Evolutionary conservation across 768 basidiomycete species (phyloP).

Genomic region (Suillus clintonianus): DNA sequence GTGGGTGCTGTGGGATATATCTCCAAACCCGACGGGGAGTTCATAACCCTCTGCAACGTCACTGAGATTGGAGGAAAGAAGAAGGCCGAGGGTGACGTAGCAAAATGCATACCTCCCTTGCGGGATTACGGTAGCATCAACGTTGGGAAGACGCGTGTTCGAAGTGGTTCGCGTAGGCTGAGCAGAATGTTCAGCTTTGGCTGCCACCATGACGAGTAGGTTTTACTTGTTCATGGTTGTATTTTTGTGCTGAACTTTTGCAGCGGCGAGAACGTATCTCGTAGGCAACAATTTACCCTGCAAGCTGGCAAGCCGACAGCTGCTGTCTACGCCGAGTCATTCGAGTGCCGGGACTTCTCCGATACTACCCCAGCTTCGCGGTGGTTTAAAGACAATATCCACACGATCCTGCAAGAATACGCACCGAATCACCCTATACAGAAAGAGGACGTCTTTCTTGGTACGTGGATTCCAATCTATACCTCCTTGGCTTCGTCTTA

Average conservation of each 20-base stretch:
- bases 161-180: conserved; percentile 40
- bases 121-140: conserved; percentile 63
- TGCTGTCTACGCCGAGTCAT: conserved; percentile 68
- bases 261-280: conserved; percentile 48
- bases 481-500: background rate
- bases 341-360: conserved; percentile 68
- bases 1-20: conserved; percentile 80
- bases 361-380: conserved; percentile 60
- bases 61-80: conserved; percentile 47
- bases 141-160: conserved; percentile 38
- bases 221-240: background rate
- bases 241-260: background rate
- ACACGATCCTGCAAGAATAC: conserved; percentile 61
- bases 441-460: conserved; percentile 61
- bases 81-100: conserved; percentile 31
- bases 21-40: conserved; percentile 63
- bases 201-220: background rate
- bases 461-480: conserved; percentile 14
- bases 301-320: conserved; percentile 67
- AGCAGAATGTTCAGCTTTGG: background rate
- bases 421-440: conserved; percentile 45
- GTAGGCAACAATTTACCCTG: conserved; percentile 61
- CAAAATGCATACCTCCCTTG: conserved; percentile 56
- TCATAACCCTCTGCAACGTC: conserved; percentile 73
- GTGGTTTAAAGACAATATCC: conserved; percentile 75